Evolutionary conservation across 1,284 basidiomycete genomes (phyloP).

Genomic region (Rugiboletus extremiorientalis): DNA sequence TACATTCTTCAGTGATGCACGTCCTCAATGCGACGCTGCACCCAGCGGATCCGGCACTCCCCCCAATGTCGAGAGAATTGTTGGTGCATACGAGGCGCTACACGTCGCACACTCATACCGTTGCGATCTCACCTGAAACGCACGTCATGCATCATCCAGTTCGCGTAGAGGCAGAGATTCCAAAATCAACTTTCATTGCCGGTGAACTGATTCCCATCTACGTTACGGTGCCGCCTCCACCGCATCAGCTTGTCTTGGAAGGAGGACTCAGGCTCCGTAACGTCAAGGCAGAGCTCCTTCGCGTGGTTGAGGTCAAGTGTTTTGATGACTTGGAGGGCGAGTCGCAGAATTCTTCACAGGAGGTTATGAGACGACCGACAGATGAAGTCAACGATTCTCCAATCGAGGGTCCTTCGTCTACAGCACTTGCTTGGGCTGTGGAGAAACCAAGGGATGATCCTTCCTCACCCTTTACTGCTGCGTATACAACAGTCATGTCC

Average conservation of each 20-base stretch:
- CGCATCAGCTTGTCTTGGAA: conserved; percentile 59
- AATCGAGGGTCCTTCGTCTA: conserved; percentile 32
- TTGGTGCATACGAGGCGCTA: conserved; percentile 73
- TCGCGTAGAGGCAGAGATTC: conserved; percentile 64
- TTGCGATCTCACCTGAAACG: conserved; percentile 58
- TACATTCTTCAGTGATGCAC: conserved; percentile 66
- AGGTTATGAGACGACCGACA: conserved; percentile 9
- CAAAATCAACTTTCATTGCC: conserved; percentile 63
- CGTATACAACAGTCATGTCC: conserved; percentile 53
- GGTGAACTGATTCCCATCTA: conserved; percentile 75
- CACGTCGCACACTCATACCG: conserved; percentile 56
- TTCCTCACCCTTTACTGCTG: conserved; percentile 37
- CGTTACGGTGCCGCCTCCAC: conserved; percentile 71
- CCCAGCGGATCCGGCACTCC: conserved; percentile 42
- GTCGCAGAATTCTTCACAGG: conserved; percentile 27
- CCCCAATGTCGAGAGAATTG: conserved; percentile 53
- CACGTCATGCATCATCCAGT: conserved; percentile 60
- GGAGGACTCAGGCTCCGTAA: conserved; percentile 71
- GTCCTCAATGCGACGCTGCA: conserved; percentile 63
- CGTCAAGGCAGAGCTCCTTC: conserved; percentile 69
- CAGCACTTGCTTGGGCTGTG: conserved; percentile 13
- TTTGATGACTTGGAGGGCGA: conserved; percentile 37
- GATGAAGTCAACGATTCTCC: conserved; percentile 3
- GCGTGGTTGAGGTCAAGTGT: conserved; percentile 53
- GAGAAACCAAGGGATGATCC: conserved; percentile 38